These are phyloP conservation scores for Rhypophila decipiens DNA, from an alignment of 495 filamentous ascomycete genomes.

Conservation along the genomic window DNA sequence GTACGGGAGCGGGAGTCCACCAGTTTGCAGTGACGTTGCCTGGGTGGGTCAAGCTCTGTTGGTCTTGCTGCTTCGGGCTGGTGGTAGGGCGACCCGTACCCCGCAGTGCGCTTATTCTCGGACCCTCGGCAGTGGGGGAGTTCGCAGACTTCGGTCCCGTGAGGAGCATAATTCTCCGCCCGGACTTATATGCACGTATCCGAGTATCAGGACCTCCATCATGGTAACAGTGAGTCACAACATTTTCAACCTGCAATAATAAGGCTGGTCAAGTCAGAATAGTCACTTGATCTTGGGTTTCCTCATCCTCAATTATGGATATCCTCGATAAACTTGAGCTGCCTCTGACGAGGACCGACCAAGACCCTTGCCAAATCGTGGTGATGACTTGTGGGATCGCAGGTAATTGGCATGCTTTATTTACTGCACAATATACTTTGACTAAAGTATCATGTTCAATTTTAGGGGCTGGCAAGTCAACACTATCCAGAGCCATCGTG, in stretches of 20 bases:
- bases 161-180: neutral
- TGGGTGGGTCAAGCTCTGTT: too few species aligned
- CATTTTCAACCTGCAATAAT: neutral
- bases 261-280: neutral
- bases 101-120: neutral
- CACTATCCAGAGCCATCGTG: slow-evolving; percentile 9
- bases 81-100: neutral
- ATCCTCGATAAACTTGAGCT: slow-evolving; percentile 4
- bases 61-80: neutral
- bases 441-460: neutral
- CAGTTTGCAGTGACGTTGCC: neutral
- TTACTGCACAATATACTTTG: neutral
- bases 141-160: neutral
- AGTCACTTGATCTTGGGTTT: neutral
- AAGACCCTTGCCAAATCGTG: slow-evolving; percentile 5
- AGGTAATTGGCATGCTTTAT: neutral
- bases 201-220: neutral
- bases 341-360: slow-evolving; percentile 1
- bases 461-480: slow-evolving; percentile 11
- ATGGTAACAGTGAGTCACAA: neutral
- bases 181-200: neutral
- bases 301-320: slow-evolving; percentile 1
- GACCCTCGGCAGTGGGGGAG: too few species aligned
- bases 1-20: neutral
- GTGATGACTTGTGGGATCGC: slow-evolving; percentile 15